Base-by-base conservation (phyloP, 116 monocot genomes). In the Trichopus zeylanicus region DNA sequence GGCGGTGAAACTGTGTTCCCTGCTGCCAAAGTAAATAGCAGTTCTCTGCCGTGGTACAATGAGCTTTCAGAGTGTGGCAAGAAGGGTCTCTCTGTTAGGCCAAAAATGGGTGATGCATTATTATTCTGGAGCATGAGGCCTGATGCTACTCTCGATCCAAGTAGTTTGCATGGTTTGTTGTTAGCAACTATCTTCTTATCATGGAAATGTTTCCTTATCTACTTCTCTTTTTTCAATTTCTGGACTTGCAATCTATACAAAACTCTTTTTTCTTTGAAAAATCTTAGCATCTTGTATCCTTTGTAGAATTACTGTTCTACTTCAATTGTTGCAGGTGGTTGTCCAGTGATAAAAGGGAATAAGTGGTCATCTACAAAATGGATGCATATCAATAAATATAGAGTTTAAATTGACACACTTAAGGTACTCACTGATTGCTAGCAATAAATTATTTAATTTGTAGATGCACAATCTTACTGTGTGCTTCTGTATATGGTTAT, bases 61-160 rank as follows among this genome's bases (percentile, higher is more conserved):
- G 75, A 75, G 29, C 69, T 86, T 29, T 86, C 86, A 26, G 86
- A 86, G 16, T 86, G 86, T 60, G 86, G 72, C 27, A 86, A 78
- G 65, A 78, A 42, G 57, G 86, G 86, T 15, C 64, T 86, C 55
- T 66, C 78, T 59, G 74, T 81, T 33, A 81, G 63, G 70, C 74
- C 86, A 29, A 86, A 63, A 56, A 75, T 78, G 71, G 86, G 86
- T 51, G 81, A 86, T 69, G 86, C 86, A 1, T 55, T 86, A n/a
- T 78, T 86, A 11, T 86, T 86, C 57, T 86, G 81, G 81, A 86
- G 86, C 68, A 75, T 86, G 86, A 81, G 69, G 52, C 81, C 86
- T 57, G 86, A 84, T 67, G 76, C 80, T 34, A 73, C 70, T 27
- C 64, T 84, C 23, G 84, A 84, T 53, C 76, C 84, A 29, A 70